Percentiles rank a stretch among this genome's conserved stretches.
These are phyloP conservation scores for Termitomyces sp. DNA, from an alignment of 768 basidiomycete species.

Conservation along the genomic window DNA sequence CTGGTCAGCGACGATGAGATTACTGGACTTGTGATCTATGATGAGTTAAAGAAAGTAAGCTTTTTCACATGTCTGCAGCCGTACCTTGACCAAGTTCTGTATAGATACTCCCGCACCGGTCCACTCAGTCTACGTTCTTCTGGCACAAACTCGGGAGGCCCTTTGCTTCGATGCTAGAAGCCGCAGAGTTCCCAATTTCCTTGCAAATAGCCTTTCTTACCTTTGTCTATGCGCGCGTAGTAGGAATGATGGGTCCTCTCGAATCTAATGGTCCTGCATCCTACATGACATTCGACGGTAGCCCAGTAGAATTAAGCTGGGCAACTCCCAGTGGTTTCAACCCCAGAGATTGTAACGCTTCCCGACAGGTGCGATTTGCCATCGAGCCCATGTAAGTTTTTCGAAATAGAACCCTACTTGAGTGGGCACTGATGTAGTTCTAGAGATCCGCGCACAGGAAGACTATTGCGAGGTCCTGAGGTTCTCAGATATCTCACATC, in stretches of 20 bases:
- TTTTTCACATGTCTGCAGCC: background rate
- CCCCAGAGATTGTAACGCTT: slow-evolving; percentile 8
- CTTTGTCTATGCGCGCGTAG: slow-evolving; percentile 23
- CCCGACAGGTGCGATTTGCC: slow-evolving; percentile 24
- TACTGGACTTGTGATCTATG: slow-evolving; percentile 11
- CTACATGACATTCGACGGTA: slow-evolving; percentile 26
- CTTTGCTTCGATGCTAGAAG: slow-evolving; percentile 24
- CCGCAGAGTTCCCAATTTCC: slow-evolving; percentile 17
- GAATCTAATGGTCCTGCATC: slow-evolving; percentile 16
- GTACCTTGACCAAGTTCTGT: background rate
- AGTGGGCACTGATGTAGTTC: background rate
- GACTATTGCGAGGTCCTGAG: slow-evolving; percentile 16
- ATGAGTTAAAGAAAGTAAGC: slow-evolving; percentile 14
- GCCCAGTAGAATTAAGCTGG: slow-evolving; percentile 28
- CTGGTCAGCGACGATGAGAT: slow-evolving; percentile 2
- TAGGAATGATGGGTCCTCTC: slow-evolving; percentile 24
- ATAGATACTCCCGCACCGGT: slow-evolving; percentile 14
- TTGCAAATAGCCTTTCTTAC: slow-evolving; percentile 22
- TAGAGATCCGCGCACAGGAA: slow-evolving; percentile 23
- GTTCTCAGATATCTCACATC: slow-evolving; percentile 24
- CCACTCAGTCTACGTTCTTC: slow-evolving; percentile 17
- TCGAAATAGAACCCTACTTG: background rate
- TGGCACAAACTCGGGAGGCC: slow-evolving; percentile 22
- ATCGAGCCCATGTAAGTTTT: slow-evolving; percentile 25
- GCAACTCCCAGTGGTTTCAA: slow-evolving; percentile 19